Base-by-base conservation (phyloP, 2,329 filamentous ascomycete species). In the Sporothrix brunneoviolacea region DNA sequence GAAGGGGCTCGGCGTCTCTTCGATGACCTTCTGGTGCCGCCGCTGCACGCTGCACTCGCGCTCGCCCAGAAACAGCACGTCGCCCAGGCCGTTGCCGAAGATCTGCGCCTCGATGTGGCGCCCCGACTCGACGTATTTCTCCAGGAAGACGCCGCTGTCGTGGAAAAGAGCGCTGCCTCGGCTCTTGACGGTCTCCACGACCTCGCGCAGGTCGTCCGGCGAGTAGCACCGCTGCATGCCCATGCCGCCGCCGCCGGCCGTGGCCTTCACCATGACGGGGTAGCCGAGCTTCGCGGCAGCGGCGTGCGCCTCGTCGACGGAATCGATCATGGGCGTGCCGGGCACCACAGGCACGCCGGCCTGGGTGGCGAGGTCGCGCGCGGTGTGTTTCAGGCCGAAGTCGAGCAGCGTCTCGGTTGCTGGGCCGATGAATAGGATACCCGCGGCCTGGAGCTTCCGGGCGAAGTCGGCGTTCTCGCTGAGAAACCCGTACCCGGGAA, bases 41-140 rank as follows among this genome's bases (percentile, higher is more conserved):
- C 83, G 67, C 60, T 86, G 83, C 7, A 86, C 77, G 0, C 77
- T 83, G 59, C 83, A 86, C 55, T 87, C 83, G 24, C 83, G 70
- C 58, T 86, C 83, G 4, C 82, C 80, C 22, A 85, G 74, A 33
- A 74, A 69, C 5, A 84, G 71, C 10, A 76, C 79, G 46, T 76
- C 68, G 0, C 76, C 79, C 21, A 70, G 63, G 0, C 77, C 75
- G 51, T 86, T 82, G 8, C 83, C 83, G 54, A 85, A 79, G 2
- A 87, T 70, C 56, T 86, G 83, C 0, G 86, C 78, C 60, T 87
- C 83, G 33, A 86, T 77, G 56, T 86, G 83, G 43, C 77, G 75
- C n/a, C 75, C 77, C 1, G 70, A 70, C 0, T 77, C 75, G 44
- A 79, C 82, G 58, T 79, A 86, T 21, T 72, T 72, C 59, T 86